Conservation (phyloP, 305 asterid species). For the Fraxinus greggii region DNA sequence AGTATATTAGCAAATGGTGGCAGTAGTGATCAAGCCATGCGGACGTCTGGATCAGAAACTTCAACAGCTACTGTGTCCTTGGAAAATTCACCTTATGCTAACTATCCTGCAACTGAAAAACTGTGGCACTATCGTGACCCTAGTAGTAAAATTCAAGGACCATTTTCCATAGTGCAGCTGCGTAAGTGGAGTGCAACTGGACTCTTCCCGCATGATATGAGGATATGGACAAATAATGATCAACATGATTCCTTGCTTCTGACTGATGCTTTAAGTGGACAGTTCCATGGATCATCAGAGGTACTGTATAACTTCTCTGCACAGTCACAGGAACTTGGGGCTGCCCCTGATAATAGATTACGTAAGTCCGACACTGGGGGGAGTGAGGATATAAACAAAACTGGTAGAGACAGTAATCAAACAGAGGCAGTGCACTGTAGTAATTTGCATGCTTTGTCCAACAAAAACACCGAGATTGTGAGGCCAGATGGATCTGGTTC, state of each 20-base stretch:
- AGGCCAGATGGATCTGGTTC: conserved; percentile 20
- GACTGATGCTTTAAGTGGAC: conserved; percentile 60
- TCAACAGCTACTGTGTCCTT: conserved; percentile 31
- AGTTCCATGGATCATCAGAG: conserved; percentile 46
- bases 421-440: conserved; percentile 27
- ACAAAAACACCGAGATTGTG: conserved; percentile 2
- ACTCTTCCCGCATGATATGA: conserved; percentile 78
- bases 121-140: conserved; percentile 99
- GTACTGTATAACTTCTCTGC: conserved; percentile 34
- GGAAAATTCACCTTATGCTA: conserved; percentile 38
- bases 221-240: conserved; percentile 82
- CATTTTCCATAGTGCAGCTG: conserved; percentile 82
- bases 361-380: conserved; percentile 23
- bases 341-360: conserved; percentile 15
- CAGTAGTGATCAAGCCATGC: conserved; percentile 38
- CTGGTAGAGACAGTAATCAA: conserved; percentile 23
- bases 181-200: conserved; percentile 86
- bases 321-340: conserved; percentile 34
- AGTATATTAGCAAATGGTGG: conserved; percentile 23
- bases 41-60: conserved; percentile 47
- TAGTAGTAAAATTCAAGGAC: conserved; percentile 83
- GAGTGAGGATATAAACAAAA: conserved; percentile 26
- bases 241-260: conserved; percentile 70
- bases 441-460: conserved; percentile 22
- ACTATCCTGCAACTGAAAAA: conserved; percentile 60